Evolutionary conservation across 495 filamentous ascomycete species (phyloP).

Genomic region (Elasticomyces elasticus): DNA sequence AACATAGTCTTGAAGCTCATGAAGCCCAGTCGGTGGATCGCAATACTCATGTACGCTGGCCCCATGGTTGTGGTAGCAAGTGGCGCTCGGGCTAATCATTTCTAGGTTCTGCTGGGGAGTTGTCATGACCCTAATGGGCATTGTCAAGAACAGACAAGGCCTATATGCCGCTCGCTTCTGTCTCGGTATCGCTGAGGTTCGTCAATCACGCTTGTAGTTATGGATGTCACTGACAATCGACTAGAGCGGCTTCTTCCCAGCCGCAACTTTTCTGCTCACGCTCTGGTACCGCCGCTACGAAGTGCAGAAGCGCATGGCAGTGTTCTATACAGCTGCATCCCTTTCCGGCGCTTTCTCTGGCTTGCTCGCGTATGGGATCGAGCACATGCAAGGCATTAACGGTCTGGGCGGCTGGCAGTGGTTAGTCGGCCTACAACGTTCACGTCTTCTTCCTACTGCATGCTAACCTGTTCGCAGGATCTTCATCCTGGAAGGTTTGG

Average conservation of each 20-base stretch:
- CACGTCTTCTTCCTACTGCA: no score
- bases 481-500: background rate
- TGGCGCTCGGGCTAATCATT: no score
- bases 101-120: constrained; percentile 10
- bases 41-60: constrained; percentile 42
- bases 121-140: constrained; percentile 62
- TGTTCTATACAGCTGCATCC: constrained; percentile 61
- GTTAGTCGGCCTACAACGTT: constrained; percentile 37
- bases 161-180: constrained; percentile 57
- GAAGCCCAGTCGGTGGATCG: constrained; percentile 59
- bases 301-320: constrained; percentile 55
- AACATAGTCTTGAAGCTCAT: constrained; percentile 60
- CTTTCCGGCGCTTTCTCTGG: constrained; percentile 62
- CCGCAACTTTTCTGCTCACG: constrained; percentile 50
- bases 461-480: no score
- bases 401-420: constrained; percentile 61
- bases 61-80: no score
- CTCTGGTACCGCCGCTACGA: constrained; percentile 58
- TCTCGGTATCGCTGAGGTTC: constrained; percentile 53
- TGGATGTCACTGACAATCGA: background rate
- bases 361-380: constrained; percentile 57
- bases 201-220: constrained; percentile 24
- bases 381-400: constrained; percentile 57
- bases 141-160: constrained; percentile 51
- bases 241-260: constrained; percentile 52